Percentiles rank a stretch among this genome's conserved stretches.
phyloP scores from a whole-genome alignment of 2,329 filamentous ascomycete species.

The Calonectria henricotiae region DNA sequence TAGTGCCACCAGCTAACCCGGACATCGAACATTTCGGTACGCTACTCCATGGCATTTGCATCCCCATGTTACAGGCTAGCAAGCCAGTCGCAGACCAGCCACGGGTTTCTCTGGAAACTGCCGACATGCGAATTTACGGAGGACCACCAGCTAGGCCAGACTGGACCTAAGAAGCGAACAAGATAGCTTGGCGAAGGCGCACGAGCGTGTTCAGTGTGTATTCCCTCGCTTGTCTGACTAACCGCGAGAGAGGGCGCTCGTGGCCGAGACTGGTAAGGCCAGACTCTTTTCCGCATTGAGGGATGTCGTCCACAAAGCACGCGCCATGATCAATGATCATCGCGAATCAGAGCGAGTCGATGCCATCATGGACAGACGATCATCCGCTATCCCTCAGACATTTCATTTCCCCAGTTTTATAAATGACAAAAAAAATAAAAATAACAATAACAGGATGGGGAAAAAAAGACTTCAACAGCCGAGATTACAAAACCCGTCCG shows the following conservation, averaged over 20 bases:
- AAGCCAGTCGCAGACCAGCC: slow-evolving; percentile 17
- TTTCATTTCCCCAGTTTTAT: background rate
- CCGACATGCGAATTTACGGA: slow-evolving; percentile 7
- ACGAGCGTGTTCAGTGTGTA: slow-evolving; percentile 13
- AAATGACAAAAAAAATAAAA: background rate
- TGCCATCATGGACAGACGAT: slow-evolving; percentile 15
- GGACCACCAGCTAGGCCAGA: background rate
- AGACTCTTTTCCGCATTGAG: background rate
- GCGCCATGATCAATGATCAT: slow-evolving; percentile 1
- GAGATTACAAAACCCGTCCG: background rate
- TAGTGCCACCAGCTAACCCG: slow-evolving; percentile 11
- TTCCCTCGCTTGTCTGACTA: background rate
- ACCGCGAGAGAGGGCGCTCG: background rate
- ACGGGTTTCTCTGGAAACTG: slow-evolving; percentile 12
- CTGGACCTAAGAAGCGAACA: background rate
- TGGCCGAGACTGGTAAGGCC: slow-evolving; percentile 14
- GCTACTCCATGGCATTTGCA: slow-evolving; percentile 9
- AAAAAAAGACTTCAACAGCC: background rate
- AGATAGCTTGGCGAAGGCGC: background rate
- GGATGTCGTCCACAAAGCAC: background rate
- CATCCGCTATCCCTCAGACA: slow-evolving; percentile 7
- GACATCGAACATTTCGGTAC: slow-evolving; percentile 18
- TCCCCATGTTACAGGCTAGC: slow-evolving; percentile 16
- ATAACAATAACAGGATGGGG: background rate
- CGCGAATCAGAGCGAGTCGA: slow-evolving; percentile 13